Base-by-base conservation (phyloP, 83 land plant genomes). In the Thuja plicata region DNA sequence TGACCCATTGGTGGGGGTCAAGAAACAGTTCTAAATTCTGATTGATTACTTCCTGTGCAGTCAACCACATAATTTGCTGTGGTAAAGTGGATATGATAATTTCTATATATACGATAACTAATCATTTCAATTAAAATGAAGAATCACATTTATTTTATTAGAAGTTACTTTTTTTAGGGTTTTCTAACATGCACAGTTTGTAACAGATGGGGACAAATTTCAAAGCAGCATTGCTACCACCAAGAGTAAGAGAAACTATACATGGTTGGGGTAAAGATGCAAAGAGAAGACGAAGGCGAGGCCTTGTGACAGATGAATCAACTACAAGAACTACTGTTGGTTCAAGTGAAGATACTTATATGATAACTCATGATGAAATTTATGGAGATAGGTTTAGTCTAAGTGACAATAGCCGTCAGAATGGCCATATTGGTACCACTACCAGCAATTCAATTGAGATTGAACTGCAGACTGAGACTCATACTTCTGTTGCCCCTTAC, bases 181-280 rank as follows among this genome's bases (percentile, higher is more conserved):
- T 62, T n/a, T n/a, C 52, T 83, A 83, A 83, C 85, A 46, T 10
- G 32, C 30, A 83, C 17, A 11, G 40, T 71, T 66, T 87, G 88
- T 82, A 62, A 71, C 88, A 87, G 88, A 87, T 87, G 88, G 88
- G 88, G 21, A 62, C 88, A 62, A 62, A 71, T 12, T 87, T 62
- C 88, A 87, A 87, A 81, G 88, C 88, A 62, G 81, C 88, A 40
- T 62, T 87, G 77, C 32, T 87, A 19, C 35, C 85, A 34, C 6
- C 35, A 11, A 46, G 32, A 83, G 30, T 83, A 52, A 83, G 85
- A 83, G 85, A 83, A 46, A 83, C 48, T 83, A 83, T 83, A 19
- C 85, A 83, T 46, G 85, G 54, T 32, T 83, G 85, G 85, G 34
- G 85, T 45, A 83, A 83, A 83, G 85, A 46, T 3, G 85, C 54